Base-by-base conservation (phyloP, 176 grass and related monocot species). In the Triticum timopheevii region DNA sequence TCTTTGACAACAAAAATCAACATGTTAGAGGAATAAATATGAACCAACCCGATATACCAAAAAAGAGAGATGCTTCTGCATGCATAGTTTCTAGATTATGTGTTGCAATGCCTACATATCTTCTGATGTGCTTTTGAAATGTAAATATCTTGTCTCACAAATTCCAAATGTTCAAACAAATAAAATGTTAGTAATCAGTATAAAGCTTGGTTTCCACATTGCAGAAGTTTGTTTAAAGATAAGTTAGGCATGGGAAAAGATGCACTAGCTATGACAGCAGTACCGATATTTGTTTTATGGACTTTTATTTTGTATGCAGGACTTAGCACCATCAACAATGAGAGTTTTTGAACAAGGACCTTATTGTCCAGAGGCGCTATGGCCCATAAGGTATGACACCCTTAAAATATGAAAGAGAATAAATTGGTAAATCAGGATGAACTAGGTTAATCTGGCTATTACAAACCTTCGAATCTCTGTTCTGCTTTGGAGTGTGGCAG, bases 391-490 rank as follows among this genome's bases (percentile, higher is more conserved):
- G n/a, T 42, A 69, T 68, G 61, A 34, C 19, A 42, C 56, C 3
- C 25, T 69, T 69, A 58, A 58, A 58, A 58, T 58, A 58, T 58
- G 2, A 58, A 84, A 81, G 17, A 61, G 10, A 75, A 83, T 69
- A 73, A 35, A 70, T 15, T 80, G 39, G 73, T 83, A 67, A 35
- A 68, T 76, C 17, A 68, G 68, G 24, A 75, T 83, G 7, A 86
- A 74, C 11, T 86, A 74, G 36, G 47, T 76, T 22, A 71, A 73
- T 65, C 24, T 68, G 77, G 34, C 82, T 80, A 74, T 19, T 17
- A 65, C 86, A 87, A 77, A 98, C 96, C 96, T 92, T 88, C 17
- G 54, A 82, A 35, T 94, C 82, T 50, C 78, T n/a, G 39, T 86
- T 89, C 81, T 94, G 83, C 69, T 92, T 98, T 38, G 71, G 39